These are phyloP conservation scores for Chloromonas sp. DNA, from an alignment of 163 green algal genomes.

Conservation along the genomic window DNA sequence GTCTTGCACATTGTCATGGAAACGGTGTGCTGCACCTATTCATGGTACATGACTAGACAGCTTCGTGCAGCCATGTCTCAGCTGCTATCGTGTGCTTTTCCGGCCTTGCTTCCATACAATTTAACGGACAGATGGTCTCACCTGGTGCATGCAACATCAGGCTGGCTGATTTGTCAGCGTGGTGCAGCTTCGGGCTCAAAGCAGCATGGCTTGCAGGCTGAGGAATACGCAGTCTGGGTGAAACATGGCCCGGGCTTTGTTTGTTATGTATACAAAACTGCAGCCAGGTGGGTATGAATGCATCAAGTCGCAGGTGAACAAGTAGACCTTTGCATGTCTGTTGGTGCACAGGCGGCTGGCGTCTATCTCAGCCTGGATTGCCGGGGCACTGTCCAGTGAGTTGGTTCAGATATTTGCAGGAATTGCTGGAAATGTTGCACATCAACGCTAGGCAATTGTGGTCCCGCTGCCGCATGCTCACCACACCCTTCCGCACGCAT, in stretches of 20 bases:
- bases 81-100: neutral
- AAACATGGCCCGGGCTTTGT: no score
- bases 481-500: neutral
- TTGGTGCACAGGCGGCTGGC: constrained; percentile 6
- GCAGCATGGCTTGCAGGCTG: no score
- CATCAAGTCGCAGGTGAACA: constrained; percentile 47
- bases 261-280: no score
- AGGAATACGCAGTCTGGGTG: no score
- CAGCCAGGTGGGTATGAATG: neutral
- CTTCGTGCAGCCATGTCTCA: neutral
- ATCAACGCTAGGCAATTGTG: no score
- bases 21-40: neutral
- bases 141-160: neutral
- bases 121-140: neutral
- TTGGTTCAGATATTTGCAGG: neutral
- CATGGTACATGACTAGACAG: neutral
- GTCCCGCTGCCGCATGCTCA: no score
- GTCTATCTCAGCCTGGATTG: constrained; percentile 27
- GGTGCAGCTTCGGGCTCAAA: no score
- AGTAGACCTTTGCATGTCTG: constrained; percentile 17
- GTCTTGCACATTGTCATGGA: constrained; percentile 27
- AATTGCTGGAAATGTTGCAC: neutral
- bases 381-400: constrained; percentile 23
- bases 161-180: no score
- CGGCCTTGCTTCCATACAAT: constrained; percentile 1